phyloP scores from a whole-genome alignment of 148 eudicot genomes.

The Oxyria digyna region DNA sequence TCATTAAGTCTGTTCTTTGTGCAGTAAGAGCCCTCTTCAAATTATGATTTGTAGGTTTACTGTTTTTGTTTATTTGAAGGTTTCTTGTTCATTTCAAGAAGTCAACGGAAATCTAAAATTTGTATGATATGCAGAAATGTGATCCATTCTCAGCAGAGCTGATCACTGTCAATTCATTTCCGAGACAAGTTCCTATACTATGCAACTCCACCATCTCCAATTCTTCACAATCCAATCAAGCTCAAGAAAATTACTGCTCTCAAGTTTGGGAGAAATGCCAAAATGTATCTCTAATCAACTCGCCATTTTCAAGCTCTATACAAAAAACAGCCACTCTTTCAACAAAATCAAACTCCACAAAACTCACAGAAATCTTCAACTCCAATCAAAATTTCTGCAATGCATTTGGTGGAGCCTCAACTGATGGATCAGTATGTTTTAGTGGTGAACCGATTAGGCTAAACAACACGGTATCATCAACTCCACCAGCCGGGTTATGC shows the following conservation, averaged over 20 bases:
- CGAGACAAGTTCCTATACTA: slow-evolving; percentile 43
- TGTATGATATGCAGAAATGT: slow-evolving; percentile 36
- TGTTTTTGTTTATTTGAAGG: background rate
- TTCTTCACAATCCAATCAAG: slow-evolving; percentile 36
- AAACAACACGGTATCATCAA: slow-evolving; percentile 17
- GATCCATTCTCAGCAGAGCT: slow-evolving; percentile 66
- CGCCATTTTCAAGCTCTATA: slow-evolving; percentile 52
- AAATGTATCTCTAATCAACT: slow-evolving; percentile 45
- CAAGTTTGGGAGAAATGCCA: slow-evolving; percentile 67
- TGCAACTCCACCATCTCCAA: slow-evolving; percentile 49
- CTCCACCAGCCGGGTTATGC: slow-evolving; percentile 50
- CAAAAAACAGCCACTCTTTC: slow-evolving; percentile 30
- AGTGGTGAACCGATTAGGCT: slow-evolving; percentile 41
- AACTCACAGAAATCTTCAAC: slow-evolving; percentile 42
- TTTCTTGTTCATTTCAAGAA: background rate
- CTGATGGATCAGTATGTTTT: slow-evolving; percentile 39
- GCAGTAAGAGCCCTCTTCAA: slow-evolving; percentile 35
- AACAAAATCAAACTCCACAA: slow-evolving; percentile 30
- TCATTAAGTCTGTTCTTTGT: slow-evolving; percentile 57
- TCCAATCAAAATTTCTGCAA: slow-evolving; percentile 60
- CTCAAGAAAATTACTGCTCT: slow-evolving; percentile 42
- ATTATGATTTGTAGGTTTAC: background rate
- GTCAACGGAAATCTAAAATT: background rate
- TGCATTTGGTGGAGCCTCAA: slow-evolving; percentile 52
- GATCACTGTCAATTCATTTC: slow-evolving; percentile 23